These are phyloP conservation scores for Pulveroboletus frians DNA, from an alignment of 768 basidiomycete species.

Conservation along the genomic window DNA sequence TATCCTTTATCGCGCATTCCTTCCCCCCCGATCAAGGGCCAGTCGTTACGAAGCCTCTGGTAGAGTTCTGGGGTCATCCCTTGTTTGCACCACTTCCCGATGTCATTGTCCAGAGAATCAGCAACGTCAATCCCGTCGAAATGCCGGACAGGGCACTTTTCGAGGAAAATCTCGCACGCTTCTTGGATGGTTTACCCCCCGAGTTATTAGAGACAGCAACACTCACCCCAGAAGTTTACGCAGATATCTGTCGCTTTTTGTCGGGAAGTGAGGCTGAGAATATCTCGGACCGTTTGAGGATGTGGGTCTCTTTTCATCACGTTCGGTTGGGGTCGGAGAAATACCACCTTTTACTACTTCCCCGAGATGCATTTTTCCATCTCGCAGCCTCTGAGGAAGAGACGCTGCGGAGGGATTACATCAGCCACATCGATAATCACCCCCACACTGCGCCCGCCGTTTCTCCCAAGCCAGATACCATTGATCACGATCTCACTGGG, in stretches of 20 bases:
- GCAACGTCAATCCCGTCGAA: slow-evolving; percentile 47
- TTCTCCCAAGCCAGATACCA: slow-evolving; percentile 17
- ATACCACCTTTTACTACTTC: slow-evolving; percentile 52
- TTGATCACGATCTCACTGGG: slow-evolving; percentile 24
- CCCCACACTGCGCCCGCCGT: slow-evolving; percentile 1
- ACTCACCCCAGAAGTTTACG: slow-evolving; percentile 51
- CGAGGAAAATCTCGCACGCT: slow-evolving; percentile 44
- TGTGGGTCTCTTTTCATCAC: slow-evolving; percentile 58
- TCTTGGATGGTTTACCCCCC: slow-evolving; percentile 46
- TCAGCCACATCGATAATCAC: slow-evolving; percentile 33
- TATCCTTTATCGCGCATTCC: slow-evolving; percentile 44
- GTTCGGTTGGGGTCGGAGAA: slow-evolving; percentile 57
- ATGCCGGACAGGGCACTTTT: slow-evolving; percentile 55
- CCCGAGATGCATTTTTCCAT: slow-evolving; percentile 54
- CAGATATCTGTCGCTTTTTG: slow-evolving; percentile 45
- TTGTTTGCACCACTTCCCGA: slow-evolving; percentile 59
- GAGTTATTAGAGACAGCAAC: slow-evolving; percentile 59
- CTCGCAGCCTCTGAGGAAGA: slow-evolving; percentile 48
- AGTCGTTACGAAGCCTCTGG: slow-evolving; percentile 35
- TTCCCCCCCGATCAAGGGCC: slow-evolving; percentile 36
- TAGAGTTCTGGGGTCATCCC: slow-evolving; percentile 58
- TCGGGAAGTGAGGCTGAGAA: slow-evolving; percentile 29
- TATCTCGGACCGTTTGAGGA: slow-evolving; percentile 39
- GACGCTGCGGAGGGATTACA: slow-evolving; percentile 43
- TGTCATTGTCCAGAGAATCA: slow-evolving; percentile 50